These are phyloP conservation scores for Leishmania gerbilli DNA, from an alignment of 208 protist species.

Conservation along the genomic window DNA sequence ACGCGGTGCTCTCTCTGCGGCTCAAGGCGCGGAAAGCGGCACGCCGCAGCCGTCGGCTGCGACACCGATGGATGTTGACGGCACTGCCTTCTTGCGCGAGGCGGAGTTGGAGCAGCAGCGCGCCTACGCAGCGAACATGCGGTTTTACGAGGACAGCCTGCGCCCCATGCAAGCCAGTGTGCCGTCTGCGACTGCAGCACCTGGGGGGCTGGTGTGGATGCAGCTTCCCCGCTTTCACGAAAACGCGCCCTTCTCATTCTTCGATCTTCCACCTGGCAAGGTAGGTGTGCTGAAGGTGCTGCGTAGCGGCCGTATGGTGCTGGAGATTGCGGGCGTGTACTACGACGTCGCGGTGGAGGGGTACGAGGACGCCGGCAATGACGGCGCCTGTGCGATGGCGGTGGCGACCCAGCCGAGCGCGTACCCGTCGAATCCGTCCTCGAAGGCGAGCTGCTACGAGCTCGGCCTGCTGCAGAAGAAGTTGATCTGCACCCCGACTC, in stretches of 20 bases:
- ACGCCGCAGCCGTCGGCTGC: neutral
- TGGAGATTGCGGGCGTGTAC: constrained; percentile 74
- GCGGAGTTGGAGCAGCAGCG: constrained; percentile 46
- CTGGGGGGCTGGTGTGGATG: constrained; percentile 63
- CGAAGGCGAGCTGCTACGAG: constrained; percentile 63
- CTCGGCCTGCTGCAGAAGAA: constrained; percentile 74
- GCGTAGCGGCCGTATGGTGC: constrained; percentile 76
- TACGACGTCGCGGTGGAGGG: constrained; percentile 76
- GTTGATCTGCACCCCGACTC: constrained; percentile 76
- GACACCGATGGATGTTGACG: constrained; percentile 35
- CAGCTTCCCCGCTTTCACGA: constrained; percentile 78
- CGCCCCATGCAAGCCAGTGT: neutral
- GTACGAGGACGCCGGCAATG: constrained; percentile 34
- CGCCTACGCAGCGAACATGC: constrained; percentile 51
- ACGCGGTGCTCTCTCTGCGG: neutral
- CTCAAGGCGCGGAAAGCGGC: neutral
- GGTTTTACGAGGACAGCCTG: constrained; percentile 62
- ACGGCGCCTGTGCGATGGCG: constrained; percentile 46
- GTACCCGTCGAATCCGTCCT: constrained; percentile 32
- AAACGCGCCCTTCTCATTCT: constrained; percentile 50
- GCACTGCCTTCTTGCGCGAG: constrained; percentile 70
- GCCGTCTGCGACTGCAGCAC: neutral
- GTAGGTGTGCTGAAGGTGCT: constrained; percentile 81
- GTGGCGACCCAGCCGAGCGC: constrained; percentile 48
- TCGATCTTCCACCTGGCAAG: constrained; percentile 64